Conservation (phyloP, 331 rosid genomes). For the Ulmus americana region DNA sequence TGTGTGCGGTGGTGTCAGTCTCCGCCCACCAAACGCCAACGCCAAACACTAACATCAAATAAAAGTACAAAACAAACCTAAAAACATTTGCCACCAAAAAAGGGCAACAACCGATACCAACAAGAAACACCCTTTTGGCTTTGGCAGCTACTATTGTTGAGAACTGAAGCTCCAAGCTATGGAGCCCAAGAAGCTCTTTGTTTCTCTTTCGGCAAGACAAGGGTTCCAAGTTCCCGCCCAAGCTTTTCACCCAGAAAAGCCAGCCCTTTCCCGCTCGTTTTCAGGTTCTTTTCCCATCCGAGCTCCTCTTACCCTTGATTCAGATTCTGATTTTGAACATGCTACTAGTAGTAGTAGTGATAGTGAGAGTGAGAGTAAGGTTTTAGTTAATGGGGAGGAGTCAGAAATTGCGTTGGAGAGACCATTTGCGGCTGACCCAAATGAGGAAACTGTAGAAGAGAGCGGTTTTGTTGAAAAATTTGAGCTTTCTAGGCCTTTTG, state of each 20-base stretch:
- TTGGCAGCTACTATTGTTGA: neutral
- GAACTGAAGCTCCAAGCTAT: conserved; percentile 16
- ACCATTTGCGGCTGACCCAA: conserved; percentile 21
- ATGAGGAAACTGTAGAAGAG: conserved; percentile 9
- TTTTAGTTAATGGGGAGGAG: conserved; percentile 25
- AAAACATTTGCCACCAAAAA: too few relatives aligned
- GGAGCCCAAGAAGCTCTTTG: conserved; percentile 27
- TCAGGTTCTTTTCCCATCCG: conserved; percentile 44
- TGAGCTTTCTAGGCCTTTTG: conserved; percentile 16
- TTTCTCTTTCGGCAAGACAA: conserved; percentile 11
- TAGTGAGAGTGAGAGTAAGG: conserved; percentile 28
- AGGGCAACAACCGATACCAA: neutral
- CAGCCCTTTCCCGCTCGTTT: conserved; percentile 12
- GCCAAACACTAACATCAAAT: neutral
- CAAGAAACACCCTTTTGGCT: neutral
- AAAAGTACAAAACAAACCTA: too few relatives aligned
- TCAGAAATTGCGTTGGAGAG: conserved; percentile 24
- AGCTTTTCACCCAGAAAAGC: conserved; percentile 6
- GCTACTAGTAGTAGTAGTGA: conserved; percentile 24
- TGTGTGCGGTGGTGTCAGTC: neutral
- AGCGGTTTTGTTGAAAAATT: neutral
- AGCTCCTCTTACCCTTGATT: conserved; percentile 55
- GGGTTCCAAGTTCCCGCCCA: neutral
- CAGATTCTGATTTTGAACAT: conserved; percentile 25
- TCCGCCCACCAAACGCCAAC: neutral